These are phyloP conservation scores for Rauvolfia tetraphylla DNA, from an alignment of 257 asterid genomes.

Conservation along the genomic window DNA sequence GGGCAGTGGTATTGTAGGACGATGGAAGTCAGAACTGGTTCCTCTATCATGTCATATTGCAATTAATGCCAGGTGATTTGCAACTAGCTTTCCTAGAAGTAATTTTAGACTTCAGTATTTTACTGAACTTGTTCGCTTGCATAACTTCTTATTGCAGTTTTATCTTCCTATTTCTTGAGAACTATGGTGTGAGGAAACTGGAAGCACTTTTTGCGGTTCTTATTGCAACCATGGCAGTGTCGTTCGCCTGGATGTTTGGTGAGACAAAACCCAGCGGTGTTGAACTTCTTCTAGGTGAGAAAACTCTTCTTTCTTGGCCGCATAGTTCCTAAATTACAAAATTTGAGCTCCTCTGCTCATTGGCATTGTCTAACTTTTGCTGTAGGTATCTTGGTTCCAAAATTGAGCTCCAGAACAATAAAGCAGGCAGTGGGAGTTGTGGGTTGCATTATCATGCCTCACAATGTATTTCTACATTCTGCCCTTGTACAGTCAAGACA, in stretches of 20 bases:
- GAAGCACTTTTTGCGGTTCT: conserved; percentile 40
- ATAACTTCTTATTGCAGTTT: conserved; percentile 19
- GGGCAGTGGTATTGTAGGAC: conserved; percentile 2
- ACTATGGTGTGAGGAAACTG: conserved; percentile 39
- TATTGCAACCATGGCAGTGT: conserved; percentile 33
- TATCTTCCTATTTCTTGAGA: conserved; percentile 37
- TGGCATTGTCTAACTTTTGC: not conserved
- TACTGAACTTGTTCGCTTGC: not conserved
- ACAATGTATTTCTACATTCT: conserved; percentile 38
- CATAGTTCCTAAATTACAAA: not conserved
- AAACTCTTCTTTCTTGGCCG: not conserved
- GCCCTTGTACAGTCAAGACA: conserved; percentile 38
- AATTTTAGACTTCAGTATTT: not conserved
- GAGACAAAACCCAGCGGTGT: conserved; percentile 38
- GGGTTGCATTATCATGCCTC: conserved; percentile 38
- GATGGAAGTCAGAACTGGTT: not conserved
- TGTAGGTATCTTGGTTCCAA: conserved; percentile 33
- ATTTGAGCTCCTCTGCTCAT: not conserved
- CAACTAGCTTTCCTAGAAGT: not conserved
- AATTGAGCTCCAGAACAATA: conserved; percentile 31
- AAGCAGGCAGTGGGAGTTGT: conserved; percentile 37
- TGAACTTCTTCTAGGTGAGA: conserved; percentile 33
- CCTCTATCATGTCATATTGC: not conserved
- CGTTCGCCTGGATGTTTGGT: conserved; percentile 49
- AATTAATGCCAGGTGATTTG: not conserved